Evolutionary conservation across 352 stramenopile genomes (phyloP).

Genomic region (Globisporangium solare): DNA sequence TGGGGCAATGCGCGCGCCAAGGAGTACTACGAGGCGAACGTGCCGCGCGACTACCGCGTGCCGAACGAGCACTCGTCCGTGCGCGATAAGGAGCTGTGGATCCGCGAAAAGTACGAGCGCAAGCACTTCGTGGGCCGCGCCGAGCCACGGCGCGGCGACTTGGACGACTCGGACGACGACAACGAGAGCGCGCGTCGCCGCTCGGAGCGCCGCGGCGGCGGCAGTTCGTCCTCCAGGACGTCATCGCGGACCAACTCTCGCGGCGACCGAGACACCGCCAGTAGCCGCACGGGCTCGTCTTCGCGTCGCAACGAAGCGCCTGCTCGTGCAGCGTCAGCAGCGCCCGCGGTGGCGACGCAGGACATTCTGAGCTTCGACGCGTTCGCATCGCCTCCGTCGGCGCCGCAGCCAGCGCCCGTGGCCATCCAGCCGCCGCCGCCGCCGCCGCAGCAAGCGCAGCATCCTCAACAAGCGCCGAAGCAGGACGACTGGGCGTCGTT

Average conservation of each 20-base stretch:
- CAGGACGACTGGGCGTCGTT: slow-evolving; percentile 81
- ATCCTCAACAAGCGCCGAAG: slow-evolving; percentile 16
- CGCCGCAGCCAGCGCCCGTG: slow-evolving; percentile 15
- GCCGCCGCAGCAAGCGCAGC: neutral
- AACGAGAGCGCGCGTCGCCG: slow-evolving; percentile 17
- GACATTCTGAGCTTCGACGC: slow-evolving; percentile 78
- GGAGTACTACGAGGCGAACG: slow-evolving; percentile 85
- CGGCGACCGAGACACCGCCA: neutral
- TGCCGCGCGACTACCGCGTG: slow-evolving; percentile 71
- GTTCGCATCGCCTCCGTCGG: slow-evolving; percentile 36
- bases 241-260: slow-evolving; percentile 29
- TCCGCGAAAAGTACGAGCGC: slow-evolving; percentile 88
- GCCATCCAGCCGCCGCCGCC: slow-evolving; percentile 8
- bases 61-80: slow-evolving; percentile 77
- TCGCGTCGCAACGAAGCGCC: slow-evolving; percentile 27
- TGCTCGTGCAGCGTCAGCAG: slow-evolving; percentile 16
- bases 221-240: slow-evolving; percentile 20
- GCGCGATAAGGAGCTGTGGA: slow-evolving; percentile 89
- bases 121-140: slow-evolving; percentile 69
- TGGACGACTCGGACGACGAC: slow-evolving; percentile 38
- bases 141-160: slow-evolving; percentile 43
- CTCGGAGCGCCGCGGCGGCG: slow-evolving; percentile 13
- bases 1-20: slow-evolving; percentile 90
- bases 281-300: slow-evolving; percentile 24
- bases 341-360: slow-evolving; percentile 22